These are phyloP conservation scores for Hibiscus tridactylites DNA, from an alignment of 345 rosid species.

Conservation along the genomic window DNA sequence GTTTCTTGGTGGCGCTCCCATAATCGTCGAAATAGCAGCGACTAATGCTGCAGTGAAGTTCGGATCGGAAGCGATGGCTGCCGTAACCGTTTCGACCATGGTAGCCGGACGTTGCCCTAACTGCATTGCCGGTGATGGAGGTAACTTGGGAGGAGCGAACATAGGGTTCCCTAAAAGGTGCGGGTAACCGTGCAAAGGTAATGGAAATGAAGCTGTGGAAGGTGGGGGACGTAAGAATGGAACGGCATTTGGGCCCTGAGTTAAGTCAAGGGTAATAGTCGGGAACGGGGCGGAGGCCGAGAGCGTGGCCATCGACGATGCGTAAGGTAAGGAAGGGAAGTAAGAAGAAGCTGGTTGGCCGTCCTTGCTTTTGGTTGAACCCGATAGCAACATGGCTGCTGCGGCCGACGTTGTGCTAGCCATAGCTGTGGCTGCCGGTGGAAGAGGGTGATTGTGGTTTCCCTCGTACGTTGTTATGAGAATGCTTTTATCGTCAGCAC, in stretches of 20 bases:
- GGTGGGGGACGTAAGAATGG: constrained; percentile 29
- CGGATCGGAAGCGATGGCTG: constrained; percentile 77
- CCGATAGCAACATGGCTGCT: constrained; percentile 75
- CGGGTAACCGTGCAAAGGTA: constrained; percentile 36
- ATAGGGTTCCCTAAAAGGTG: constrained; percentile 30
- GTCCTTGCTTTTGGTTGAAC: constrained; percentile 62
- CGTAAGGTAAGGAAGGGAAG: constrained; percentile 44
- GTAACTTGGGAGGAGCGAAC: constrained; percentile 20
- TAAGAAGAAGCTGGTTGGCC: constrained; percentile 24
- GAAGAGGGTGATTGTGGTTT: constrained; percentile 90
- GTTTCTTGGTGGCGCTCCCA: constrained; percentile 28
- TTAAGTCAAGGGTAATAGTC: constrained; percentile 84
- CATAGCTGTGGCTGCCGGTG: constrained; percentile 83
- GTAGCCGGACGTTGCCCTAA: constrained; percentile 41
- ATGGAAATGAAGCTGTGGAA: constrained; percentile 27
- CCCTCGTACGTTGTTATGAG: constrained; percentile 92
- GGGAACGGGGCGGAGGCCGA: constrained; percentile 85
- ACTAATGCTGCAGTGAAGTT: constrained; percentile 75
- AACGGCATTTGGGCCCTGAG: constrained; percentile 39
- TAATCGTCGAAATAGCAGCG: constrained; percentile 61
- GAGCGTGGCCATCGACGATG: constrained; percentile 74
- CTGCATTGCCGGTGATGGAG: constrained; percentile 21
- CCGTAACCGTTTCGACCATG: constrained; percentile 57
- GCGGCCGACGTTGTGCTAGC: constrained; percentile 90
- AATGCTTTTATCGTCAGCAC: constrained; percentile 71